A percentile compares a stretch with the other conserved stretches of the same genome.
These are phyloP conservation scores for Botrytis medusae DNA, from an alignment of 2,329 filamentous ascomycete species.

Conservation along the genomic window DNA sequence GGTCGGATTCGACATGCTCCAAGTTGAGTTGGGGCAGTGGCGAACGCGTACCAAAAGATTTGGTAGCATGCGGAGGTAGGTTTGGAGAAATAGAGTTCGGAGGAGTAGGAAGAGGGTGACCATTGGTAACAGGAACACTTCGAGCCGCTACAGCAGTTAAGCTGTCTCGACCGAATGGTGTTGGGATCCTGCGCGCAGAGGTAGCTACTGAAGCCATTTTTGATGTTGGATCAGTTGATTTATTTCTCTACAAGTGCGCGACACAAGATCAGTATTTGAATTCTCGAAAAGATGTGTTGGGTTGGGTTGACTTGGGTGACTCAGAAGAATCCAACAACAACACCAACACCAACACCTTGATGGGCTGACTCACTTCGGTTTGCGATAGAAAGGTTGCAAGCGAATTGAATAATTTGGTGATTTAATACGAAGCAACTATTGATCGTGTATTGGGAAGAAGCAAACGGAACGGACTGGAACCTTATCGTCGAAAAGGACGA, in stretches of 20 bases:
- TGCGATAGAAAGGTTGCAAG: slow-evolving; percentile 38
- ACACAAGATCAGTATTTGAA: slow-evolving; percentile 33
- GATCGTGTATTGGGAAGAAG: slow-evolving; percentile 29
- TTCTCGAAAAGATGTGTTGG: slow-evolving; percentile 25
- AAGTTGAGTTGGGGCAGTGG: slow-evolving; percentile 44
- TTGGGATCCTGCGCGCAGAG: slow-evolving; percentile 63
- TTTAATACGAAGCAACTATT: slow-evolving; percentile 31
- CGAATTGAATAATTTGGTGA: slow-evolving; percentile 32
- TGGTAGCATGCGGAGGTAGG: slow-evolving; percentile 77
- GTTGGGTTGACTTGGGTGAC: slow-evolving; percentile 15
- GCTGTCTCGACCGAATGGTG: slow-evolving; percentile 63
- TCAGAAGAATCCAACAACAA: slow-evolving; percentile 11
- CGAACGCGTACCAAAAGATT: slow-evolving; percentile 53
- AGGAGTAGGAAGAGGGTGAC: slow-evolving; percentile 75
- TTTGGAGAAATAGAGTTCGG: slow-evolving; percentile 93
- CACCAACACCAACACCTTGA: slow-evolving; percentile 4
- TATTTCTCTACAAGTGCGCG: slow-evolving; percentile 39
- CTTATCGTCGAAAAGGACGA: slow-evolving; percentile 33
- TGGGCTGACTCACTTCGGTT: slow-evolving; percentile 40
- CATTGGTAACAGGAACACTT: slow-evolving; percentile 56
- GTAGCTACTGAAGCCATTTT: slow-evolving; percentile 65
- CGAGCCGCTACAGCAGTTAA: slow-evolving; percentile 70
- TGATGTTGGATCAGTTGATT: slow-evolving; percentile 37
- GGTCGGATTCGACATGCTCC: slow-evolving; percentile 76
- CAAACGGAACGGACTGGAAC: slow-evolving; percentile 26